phyloP scores from a whole-genome alignment of 2,329 filamentous ascomycete species.

The Penicillium capsulatum region DNA sequence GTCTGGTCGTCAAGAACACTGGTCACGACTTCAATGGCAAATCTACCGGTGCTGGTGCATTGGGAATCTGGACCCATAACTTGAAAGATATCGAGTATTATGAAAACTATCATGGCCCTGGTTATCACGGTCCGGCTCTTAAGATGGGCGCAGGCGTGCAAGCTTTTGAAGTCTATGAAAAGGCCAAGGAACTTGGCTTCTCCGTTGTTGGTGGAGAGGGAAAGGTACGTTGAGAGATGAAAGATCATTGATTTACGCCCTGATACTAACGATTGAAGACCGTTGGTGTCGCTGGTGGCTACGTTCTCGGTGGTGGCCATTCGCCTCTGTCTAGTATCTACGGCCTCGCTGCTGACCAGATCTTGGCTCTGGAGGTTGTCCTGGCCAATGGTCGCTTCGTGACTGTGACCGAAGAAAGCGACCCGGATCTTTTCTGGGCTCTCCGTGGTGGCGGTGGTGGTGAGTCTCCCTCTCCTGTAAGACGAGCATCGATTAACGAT shows the following conservation, averaged over 20 bases:
- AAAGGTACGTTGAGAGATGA: conserved; percentile 10
- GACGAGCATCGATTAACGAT: too few species aligned
- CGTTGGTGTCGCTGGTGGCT: conserved; percentile 58
- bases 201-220: conserved; percentile 26
- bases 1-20: conserved; percentile 43
- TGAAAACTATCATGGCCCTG: conserved; percentile 33
- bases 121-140: conserved; percentile 50
- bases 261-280: conserved; percentile 28
- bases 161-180: conserved; percentile 17
- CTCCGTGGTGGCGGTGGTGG: conserved; percentile 17
- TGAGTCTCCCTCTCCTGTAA: too few species aligned
- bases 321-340: conserved; percentile 50
- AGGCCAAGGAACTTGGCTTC: conserved; percentile 33
- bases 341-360: conserved; percentile 47
- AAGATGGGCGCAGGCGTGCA: conserved; percentile 54
- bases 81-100: conserved; percentile 44
- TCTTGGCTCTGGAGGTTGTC: conserved; percentile 26
- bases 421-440: conserved; percentile 62
- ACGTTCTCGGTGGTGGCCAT: conserved; percentile 58
- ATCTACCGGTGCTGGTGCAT: conserved; percentile 45
- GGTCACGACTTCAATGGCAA: conserved; percentile 49
- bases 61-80: conserved; percentile 50
- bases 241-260: too few species aligned
- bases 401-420: conserved; percentile 32
- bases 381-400: conserved; percentile 25